A percentile compares a stretch with the other conserved stretches of the same genome.
These are phyloP conservation scores for Coemansia sp. DNA, from an alignment of 192 early-diverging fungal genomes.

Conservation along the genomic window DNA sequence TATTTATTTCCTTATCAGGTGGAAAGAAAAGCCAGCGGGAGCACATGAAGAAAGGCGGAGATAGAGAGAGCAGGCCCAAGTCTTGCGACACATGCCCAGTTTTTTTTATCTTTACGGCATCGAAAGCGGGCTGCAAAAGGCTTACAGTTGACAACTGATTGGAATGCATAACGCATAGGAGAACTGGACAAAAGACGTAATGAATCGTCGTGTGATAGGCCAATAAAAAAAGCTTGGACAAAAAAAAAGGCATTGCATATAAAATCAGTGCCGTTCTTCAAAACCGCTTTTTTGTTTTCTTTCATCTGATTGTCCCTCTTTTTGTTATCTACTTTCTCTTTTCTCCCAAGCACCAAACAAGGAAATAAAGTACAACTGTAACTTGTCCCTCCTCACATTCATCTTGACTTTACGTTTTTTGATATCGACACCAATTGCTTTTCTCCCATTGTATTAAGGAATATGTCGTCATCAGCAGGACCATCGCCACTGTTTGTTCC, in stretches of 20 bases:
- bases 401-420: not conserved
- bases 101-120: not conserved
- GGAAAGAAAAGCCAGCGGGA: not conserved
- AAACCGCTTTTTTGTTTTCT: no score
- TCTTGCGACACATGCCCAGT: not conserved
- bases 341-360: no score
- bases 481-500: conserved; percentile 46
- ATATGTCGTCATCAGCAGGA: conserved; percentile 20
- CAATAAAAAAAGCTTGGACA: no score
- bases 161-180: not conserved
- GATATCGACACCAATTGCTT: not conserved
- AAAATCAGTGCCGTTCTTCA: no score
- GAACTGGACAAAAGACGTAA: no score
- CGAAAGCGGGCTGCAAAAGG: not conserved
- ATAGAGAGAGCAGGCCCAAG: not conserved
- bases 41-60: not conserved
- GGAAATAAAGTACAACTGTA: no score
- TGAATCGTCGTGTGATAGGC: no score
- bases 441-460: not conserved
- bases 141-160: not conserved
- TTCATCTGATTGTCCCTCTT: no score
- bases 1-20: conserved; percentile 1
- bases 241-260: no score
- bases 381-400: no score
- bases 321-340: no score